These are phyloP conservation scores for Pyricularia sp. DNA, from an alignment of 2,329 filamentous ascomycete species.

Conservation along the genomic window DNA sequence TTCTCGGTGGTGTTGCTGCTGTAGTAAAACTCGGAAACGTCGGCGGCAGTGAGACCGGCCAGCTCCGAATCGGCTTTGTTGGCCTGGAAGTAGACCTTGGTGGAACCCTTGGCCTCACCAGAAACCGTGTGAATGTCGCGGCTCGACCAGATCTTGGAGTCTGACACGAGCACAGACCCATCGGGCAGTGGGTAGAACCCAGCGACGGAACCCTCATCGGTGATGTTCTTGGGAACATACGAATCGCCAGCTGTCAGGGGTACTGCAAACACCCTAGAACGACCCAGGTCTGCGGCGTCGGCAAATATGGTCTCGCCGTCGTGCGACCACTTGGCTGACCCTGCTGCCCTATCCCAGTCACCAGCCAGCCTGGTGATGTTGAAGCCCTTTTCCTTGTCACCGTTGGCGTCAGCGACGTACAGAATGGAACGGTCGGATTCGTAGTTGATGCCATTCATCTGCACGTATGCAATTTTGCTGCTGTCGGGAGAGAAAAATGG, in stretches of 20 bases:
- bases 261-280: conserved; percentile 21
- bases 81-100: conserved; percentile 22
- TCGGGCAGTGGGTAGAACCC: conserved; percentile 19
- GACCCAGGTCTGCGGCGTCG: conserved; percentile 19
- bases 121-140: conserved; percentile 22
- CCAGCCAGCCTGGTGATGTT: conserved; percentile 21
- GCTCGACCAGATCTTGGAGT: conserved; percentile 25
- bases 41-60: conserved; percentile 19
- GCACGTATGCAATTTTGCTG: conserved; percentile 47
- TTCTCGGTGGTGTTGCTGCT: conserved; percentile 16
- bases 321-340: conserved; percentile 15
- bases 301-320: conserved; percentile 18
- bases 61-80: conserved; percentile 24
- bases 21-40: conserved; percentile 25
- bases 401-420: conserved; percentile 16
- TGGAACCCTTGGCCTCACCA: conserved; percentile 14
- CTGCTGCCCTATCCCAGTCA: conserved; percentile 21
- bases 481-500: conserved; percentile 48
- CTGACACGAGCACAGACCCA: conserved; percentile 19
- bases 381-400: conserved; percentile 37
- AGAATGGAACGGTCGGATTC: conserved; percentile 33
- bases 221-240: conserved; percentile 22
- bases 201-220: conserved; percentile 19
- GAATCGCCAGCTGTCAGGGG: conserved; percentile 14
- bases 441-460: conserved; percentile 51